Conservation (phyloP, 345 rosid species). For the Citrus australasica region DNA sequence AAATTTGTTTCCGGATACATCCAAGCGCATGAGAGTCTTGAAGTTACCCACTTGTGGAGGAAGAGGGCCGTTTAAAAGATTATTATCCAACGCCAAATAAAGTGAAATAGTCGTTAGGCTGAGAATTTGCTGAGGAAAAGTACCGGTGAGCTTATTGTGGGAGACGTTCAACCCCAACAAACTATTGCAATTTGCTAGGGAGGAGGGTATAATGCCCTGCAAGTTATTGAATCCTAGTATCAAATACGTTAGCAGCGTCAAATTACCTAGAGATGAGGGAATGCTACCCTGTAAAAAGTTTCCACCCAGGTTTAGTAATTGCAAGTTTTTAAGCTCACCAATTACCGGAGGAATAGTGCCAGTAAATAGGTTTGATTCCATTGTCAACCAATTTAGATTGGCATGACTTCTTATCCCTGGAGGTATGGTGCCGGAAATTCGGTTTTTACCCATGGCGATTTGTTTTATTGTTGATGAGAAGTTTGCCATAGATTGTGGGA, state of each 20-base stretch:
- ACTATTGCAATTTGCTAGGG: background rate
- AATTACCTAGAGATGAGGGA: conserved; percentile 1
- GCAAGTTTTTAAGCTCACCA: background rate
- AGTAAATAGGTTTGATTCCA: conserved; percentile 1
- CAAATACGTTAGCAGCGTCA: background rate
- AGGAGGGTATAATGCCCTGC: conserved; percentile 13
- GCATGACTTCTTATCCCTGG: conserved; percentile 13
- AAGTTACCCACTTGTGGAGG: no score
- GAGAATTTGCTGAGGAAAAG: background rate
- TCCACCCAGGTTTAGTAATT: accelerated
- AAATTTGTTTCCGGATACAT: conserved; percentile 14
- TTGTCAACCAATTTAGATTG: background rate
- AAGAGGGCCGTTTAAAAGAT: no score
- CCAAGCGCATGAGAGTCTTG: background rate
- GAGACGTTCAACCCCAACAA: background rate
- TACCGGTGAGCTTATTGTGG: conserved; percentile 11
- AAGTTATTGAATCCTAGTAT: background rate
- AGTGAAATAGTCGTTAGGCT: no score
- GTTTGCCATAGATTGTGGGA: conserved; percentile 6
- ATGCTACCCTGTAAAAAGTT: conserved; percentile 14
- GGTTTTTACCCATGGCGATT: background rate
- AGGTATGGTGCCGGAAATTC: background rate
- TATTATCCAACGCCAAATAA: no score
- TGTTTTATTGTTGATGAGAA: background rate
- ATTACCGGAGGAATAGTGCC: conserved; percentile 4